Evolutionary conservation across 75 land plant genomes (phyloP).

Genomic region (Cunninghamia lanceolata): DNA sequence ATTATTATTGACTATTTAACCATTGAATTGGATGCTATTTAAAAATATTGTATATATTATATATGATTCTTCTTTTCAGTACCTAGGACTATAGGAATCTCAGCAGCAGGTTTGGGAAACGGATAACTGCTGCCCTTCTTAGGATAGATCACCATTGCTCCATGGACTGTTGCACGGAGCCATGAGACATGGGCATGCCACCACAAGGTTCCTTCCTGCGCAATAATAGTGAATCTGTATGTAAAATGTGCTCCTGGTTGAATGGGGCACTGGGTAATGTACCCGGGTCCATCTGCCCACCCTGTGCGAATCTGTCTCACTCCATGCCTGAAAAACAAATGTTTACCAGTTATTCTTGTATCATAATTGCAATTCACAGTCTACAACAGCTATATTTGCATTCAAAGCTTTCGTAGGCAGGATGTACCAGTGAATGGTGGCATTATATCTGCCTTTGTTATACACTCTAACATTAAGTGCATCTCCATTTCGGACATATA

Average conservation of each 20-base stretch:
- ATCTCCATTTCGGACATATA: conserved; percentile 15
- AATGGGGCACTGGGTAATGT: conserved; percentile 28
- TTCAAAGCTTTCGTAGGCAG: not conserved
- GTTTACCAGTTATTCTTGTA: not conserved
- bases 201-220: conserved; percentile 8
- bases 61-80: too few species aligned
- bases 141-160: not conserved
- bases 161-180: not conserved
- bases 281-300: conserved; percentile 24
- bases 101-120: not conserved
- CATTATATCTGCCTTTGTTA: conserved; percentile 13
- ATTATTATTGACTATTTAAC: too few species aligned
- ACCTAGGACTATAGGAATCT: conserved; percentile 1
- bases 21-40: too few species aligned
- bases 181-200: conserved; percentile 8
- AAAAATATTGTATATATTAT: too few species aligned
- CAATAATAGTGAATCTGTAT: conserved; percentile 18
- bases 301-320: conserved; percentile 24
- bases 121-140: conserved; percentile 4
- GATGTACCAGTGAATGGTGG: conserved; percentile 16
- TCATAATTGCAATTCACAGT: not conserved
- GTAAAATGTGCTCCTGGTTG: conserved; percentile 23
- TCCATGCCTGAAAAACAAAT: not conserved
- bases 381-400: not conserved
- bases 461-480: conserved; percentile 9